Evolutionary conservation across 345 rosid genomes (phyloP).

Genomic region (Arabidopsis arenosa): DNA sequence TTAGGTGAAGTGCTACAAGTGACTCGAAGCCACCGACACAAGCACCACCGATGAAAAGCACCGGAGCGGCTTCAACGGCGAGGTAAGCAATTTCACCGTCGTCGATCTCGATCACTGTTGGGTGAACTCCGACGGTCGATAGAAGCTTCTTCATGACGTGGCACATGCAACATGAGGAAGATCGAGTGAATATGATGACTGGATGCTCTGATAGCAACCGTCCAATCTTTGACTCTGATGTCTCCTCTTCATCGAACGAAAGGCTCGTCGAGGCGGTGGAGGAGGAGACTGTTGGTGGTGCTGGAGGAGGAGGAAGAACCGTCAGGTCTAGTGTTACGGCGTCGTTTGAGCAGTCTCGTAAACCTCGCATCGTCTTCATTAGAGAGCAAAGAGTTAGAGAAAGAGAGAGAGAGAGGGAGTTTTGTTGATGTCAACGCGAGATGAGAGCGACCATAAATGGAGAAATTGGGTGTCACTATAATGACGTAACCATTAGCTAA

Average conservation of each 20-base stretch:
- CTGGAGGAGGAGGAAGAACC: conserved; percentile 34
- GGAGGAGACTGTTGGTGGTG: conserved; percentile 43
- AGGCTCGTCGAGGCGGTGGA: conserved; percentile 45
- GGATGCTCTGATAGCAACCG: conserved; percentile 92
- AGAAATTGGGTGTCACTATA: conserved; percentile 41
- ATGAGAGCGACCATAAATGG: conserved; percentile 42
- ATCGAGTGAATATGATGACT: conserved; percentile 84
- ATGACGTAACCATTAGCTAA: conserved; percentile 40
- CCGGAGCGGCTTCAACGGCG: conserved; percentile 53
- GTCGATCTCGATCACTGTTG: conserved; percentile 88
- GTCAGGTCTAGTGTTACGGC: conserved; percentile 51
- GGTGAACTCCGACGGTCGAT: conserved; percentile 82
- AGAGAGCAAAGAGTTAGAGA: conserved; percentile 17
- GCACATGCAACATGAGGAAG: conserved; percentile 91
- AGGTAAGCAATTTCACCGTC: conserved; percentile 64
- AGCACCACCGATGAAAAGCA: conserved; percentile 82
- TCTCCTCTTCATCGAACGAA: conserved; percentile 84
- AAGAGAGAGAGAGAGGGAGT: conserved; percentile 7
- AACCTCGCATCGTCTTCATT: conserved; percentile 47
- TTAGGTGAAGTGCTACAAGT: conserved; percentile 87
- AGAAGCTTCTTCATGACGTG: conserved; percentile 91
- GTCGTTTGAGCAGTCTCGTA: conserved; percentile 37
- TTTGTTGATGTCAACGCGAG: conserved; percentile 45
- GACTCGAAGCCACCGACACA: conserved; percentile 92
- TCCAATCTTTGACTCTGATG: conserved; percentile 70